Conservation (phyloP, 2,329 filamentous ascomycete genomes). For the Penicillium sp. region DNA sequence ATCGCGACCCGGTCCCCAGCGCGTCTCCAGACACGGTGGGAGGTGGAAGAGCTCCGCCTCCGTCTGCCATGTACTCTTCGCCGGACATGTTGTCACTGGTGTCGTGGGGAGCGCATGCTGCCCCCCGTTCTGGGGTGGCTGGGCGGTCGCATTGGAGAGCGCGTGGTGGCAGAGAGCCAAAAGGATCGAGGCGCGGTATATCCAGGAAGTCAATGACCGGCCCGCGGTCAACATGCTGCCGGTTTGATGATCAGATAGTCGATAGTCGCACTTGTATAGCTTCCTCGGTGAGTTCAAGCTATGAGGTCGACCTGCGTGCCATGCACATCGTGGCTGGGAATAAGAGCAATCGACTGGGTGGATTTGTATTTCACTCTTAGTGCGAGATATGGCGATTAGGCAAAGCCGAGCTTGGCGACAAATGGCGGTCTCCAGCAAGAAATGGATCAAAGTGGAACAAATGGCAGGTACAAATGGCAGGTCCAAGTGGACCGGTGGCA, state of each 20-base stretch:
- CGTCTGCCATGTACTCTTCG: conserved; percentile 14
- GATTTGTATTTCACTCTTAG: background rate
- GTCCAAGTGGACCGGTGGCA: conserved; percentile 25
- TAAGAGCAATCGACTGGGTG: conserved; percentile 12
- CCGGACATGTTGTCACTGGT: conserved; percentile 13
- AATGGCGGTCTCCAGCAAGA: conserved; percentile 7
- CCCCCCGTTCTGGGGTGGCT: background rate
- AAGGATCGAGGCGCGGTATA: conserved; percentile 10
- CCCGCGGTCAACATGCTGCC: conserved; percentile 17
- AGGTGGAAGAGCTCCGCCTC: conserved; percentile 19
- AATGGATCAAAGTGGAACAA: conserved; percentile 6
- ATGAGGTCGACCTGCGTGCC: conserved; percentile 1
- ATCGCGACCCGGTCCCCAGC: conserved; percentile 9
- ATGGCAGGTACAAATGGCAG: conserved; percentile 13
- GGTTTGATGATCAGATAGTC: background rate
- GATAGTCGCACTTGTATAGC: conserved; percentile 1
- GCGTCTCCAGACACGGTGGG: conserved; percentile 18
- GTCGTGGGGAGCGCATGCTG: background rate
- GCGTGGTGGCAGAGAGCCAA: conserved; percentile 5
- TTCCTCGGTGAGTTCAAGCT: conserved; percentile 8
- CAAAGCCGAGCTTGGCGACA: conserved; percentile 1
- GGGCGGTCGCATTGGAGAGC: conserved; percentile 5
- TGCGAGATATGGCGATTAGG: background rate
- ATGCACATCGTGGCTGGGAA: conserved; percentile 17
- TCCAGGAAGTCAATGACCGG: conserved; percentile 12